Base-by-base conservation (phyloP, 225 moss, liverwort and hornwort species). In the Bryoerythrophyllum caledonicum region DNA sequence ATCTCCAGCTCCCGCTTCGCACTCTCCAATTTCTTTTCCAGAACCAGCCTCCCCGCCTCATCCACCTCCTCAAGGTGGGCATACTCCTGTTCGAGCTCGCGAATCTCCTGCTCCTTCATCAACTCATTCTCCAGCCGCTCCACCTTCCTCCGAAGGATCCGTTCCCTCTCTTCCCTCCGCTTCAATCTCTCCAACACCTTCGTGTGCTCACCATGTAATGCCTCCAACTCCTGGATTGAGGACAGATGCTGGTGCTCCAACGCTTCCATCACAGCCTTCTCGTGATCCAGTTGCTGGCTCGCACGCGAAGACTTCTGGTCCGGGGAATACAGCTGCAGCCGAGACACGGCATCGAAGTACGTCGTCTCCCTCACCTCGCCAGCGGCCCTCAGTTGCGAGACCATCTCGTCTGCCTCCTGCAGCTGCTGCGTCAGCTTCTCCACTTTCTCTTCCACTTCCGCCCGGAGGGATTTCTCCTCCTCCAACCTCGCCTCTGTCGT, bases 231-330 rank as follows among this genome's bases (percentile, higher is more conserved):
- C 60, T 82, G 82, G 70, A 94, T 78, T 20, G 92, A 88, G 68
- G 34, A 86, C 20, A 94, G 78, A 65, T 94, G 88, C 52, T 94
- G 94, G 11, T 84, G 86, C 78, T 94, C 94, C 75, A 94, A 77
- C 27, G 91, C 96, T 54, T 96, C 91, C 74, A 91, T 80, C 59
- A 94, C 49, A 46, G 72, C 73, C 74, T 87, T 80, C 13, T 86
- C 89, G 6, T 94, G 78, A 63, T 86, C 86, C 10, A 89, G 38
- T 68, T 81, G 83, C 81, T 85, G 55, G 73, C 78, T 67, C 63
- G 46, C 81, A 37, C 76, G 83, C 17, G 77, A 30, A 46, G 83
- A 72, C 43, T 78, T 89, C 54, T 37, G 79, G 51, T 83, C 88
- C 1, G 88, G 86, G 41, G 88, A 83, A 57, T 34, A 79, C 74